Evolutionary conservation across 164 flowering plant species (phyloP).

Genomic region (Stephania cephalantha): DNA sequence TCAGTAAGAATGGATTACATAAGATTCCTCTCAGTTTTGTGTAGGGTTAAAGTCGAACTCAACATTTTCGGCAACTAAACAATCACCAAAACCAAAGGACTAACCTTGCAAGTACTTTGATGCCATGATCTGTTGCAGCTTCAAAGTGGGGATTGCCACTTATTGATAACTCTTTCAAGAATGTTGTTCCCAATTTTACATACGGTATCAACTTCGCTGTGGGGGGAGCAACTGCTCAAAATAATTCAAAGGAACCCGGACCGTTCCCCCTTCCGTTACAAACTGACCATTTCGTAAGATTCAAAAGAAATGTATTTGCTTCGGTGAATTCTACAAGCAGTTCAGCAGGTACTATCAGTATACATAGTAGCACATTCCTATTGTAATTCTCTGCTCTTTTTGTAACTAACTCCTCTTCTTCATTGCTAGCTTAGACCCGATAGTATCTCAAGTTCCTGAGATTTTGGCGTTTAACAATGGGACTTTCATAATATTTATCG

Average conservation of each 20-base stretch:
- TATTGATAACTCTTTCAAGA: constrained; percentile 17
- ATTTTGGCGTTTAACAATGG: constrained; percentile 17
- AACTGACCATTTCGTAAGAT: constrained; percentile 19
- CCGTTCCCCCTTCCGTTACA: constrained; percentile 20
- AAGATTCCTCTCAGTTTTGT: not conserved
- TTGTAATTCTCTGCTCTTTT: not conserved
- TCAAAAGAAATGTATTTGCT: constrained; percentile 16
- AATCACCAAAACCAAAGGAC: too few species aligned
- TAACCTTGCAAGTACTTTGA: not conserved
- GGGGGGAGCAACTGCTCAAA: constrained; percentile 20
- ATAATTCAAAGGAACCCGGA: constrained; percentile 9
- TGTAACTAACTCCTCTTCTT: not conserved
- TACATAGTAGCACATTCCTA: not conserved
- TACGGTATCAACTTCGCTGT: constrained; percentile 24
- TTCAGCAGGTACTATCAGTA: not conserved
- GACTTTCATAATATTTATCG: constrained; percentile 19
- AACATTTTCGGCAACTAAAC: not conserved
- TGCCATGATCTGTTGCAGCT: constrained; percentile 9
- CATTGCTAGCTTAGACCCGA: constrained; percentile 1
- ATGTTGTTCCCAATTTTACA: constrained; percentile 17
- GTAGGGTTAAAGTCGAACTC: not conserved
- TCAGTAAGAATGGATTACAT: constrained; percentile 1
- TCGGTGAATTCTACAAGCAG: constrained; percentile 9
- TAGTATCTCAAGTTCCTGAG: constrained; percentile 14
- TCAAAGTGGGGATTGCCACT: constrained; percentile 19